These are phyloP conservation scores for Solanum sejunctum DNA, from an alignment of 257 asterid species.

Conservation along the genomic window DNA sequence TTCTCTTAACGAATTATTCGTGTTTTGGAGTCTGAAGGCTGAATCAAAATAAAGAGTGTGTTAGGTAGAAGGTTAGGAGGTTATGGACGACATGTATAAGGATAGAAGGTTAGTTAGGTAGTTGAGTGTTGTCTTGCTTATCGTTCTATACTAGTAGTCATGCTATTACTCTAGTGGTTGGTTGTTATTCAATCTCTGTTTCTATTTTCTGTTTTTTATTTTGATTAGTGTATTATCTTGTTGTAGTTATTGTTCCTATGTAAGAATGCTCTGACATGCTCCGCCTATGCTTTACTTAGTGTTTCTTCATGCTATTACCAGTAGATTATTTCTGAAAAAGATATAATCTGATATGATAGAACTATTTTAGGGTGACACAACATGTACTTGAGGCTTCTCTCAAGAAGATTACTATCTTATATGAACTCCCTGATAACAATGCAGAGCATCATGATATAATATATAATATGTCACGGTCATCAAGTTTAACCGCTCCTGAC, in stretches of 20 bases:
- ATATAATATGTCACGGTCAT: background rate
- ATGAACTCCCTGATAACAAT: background rate
- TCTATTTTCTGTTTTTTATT: background rate
- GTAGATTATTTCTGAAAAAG: background rate
- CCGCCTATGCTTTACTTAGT: background rate
- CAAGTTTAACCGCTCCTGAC: background rate
- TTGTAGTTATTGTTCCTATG: background rate
- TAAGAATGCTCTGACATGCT: background rate
- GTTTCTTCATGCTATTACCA: background rate
- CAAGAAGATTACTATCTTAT: background rate
- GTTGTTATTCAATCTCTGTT: background rate
- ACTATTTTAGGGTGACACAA: background rate
- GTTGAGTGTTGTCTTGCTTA: background rate
- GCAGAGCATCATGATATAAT: background rate
- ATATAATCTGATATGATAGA: background rate
- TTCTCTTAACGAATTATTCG: too few species aligned
- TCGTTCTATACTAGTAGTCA: background rate
- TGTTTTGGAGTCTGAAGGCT: too few species aligned
- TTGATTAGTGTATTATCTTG: background rate
- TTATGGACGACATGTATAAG: background rate
- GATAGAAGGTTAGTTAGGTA: background rate
- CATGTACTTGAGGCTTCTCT: background rate
- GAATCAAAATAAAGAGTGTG: too few species aligned
- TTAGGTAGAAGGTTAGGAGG: background rate
- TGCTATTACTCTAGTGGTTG: background rate